Base-by-base conservation (phyloP, 73 alveolate species). In the Paramecium caudatum region DNA sequence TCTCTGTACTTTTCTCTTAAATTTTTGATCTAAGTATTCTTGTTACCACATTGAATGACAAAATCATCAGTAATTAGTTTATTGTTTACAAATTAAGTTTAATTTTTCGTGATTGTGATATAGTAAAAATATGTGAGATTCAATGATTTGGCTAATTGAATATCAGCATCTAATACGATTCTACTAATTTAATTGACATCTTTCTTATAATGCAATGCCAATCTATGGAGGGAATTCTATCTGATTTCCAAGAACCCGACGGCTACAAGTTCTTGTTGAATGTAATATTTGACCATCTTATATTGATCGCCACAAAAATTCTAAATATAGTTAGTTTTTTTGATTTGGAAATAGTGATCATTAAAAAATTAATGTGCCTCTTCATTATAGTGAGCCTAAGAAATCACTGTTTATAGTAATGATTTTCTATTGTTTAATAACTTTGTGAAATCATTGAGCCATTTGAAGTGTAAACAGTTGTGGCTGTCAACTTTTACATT, bases 281-380 rank as follows among this genome's bases (percentile, higher is more conserved):
- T 17, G n/a, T 55, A 55, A 27, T 55, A 55, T 55, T 55, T 55
- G 1, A 55, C 30, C 80, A 55, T 55, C 4, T 55, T 16, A 55
- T 17, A 55, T 55, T 16, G n/a, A 17, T 37, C 23, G 30, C 30
- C 80, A 55, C 80, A 55, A 55, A 23, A 55, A 37, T 27, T 55
- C n/a, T 55, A 27, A 10, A 27, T 23, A 55, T 23, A 55, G 30
- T 9, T 55, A 1, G 23, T 9, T 10, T 55, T 55, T 55, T 37
- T 27, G 12, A 55, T 43, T 55, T 55, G 23, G 30, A 55, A 55
- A 55, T 55, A 55, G 12, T 23, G 23, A 9, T 55, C 80, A 25
- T 23, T 55, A 10, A 55, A 55, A 12, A 55, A 55, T 19, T 55
- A 7, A 55, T 55, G 80, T 27, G 80, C 80, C 30, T 55, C 80